These are phyloP conservation scores for Vigna reflexopilosa DNA, from an alignment of 306 rosid species.

Conservation along the genomic window DNA sequence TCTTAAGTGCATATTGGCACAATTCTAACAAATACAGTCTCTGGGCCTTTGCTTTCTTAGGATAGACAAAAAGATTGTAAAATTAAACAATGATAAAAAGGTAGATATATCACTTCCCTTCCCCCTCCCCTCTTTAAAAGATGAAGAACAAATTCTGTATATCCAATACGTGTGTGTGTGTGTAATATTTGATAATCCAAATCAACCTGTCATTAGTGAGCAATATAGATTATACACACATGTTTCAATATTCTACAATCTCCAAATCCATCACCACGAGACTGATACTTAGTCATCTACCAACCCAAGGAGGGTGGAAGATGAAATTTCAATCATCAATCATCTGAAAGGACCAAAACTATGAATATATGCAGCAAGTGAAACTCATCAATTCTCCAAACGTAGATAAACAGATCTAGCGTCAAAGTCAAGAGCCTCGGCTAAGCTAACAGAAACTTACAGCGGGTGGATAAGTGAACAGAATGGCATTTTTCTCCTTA, in stretches of 20 bases:
- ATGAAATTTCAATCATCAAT: background rate
- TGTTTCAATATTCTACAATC: background rate
- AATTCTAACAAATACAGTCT: conserved; percentile 15
- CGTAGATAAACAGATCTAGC: background rate
- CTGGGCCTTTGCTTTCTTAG: background rate
- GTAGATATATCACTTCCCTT: background rate
- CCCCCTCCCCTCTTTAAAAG: background rate
- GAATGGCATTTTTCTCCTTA: conserved; percentile 92
- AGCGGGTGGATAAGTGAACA: conserved; percentile 84
- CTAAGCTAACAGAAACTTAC: conserved; percentile 55
- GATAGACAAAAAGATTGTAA: background rate
- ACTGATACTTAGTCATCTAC: background rate
- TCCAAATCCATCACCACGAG: conserved; percentile 26
- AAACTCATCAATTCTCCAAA: conserved; percentile 31
- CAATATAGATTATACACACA: background rate
- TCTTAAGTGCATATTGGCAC: conserved; percentile 1
- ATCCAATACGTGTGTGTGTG: background rate
- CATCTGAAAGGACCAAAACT: conserved; percentile 20
- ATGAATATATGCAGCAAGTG: conserved; percentile 10
- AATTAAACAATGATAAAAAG: background rate
- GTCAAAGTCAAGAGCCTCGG: conserved; percentile 1
- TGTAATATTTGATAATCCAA: background rate
- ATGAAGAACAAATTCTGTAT: background rate
- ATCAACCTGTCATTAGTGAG: background rate
- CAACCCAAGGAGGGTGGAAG: background rate